Evolutionary conservation across 768 basidiomycete genomes (phyloP), one percentile per base, ranked within the genome.

Genomic region (Candolleomyces aberdarensis): DNA sequence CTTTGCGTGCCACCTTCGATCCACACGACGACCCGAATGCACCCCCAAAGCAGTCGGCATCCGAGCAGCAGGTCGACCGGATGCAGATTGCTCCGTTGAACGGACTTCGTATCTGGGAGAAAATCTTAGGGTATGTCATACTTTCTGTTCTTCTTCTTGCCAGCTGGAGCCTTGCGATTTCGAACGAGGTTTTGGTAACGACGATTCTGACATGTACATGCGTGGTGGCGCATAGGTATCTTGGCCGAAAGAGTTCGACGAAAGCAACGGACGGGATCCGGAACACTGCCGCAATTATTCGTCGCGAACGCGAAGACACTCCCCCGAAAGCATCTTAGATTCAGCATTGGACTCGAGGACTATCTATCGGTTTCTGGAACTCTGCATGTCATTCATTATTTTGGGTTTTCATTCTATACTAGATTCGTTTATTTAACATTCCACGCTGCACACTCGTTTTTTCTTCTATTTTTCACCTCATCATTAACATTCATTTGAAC

Each of bases 81-180:
- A 67, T 69, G 20, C 74, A 73, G 58, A 65, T 80, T 15, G 62
- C 79, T 11, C 79, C 81, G 15, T 65, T 86, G 41, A 83, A 87
- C 65, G 85, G 85, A 6, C 69, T 86, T 58, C 72, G 74, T 19
- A 79, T 86, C 59, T 86, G 85, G 84, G 80, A 83, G 66, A 74
- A 74, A 6, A 66, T 86, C 22, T 64, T 85, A 56, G 75, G 77
- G 83, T 83, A 62, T 64, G 78, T 65, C 0, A 17, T 29, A 17
- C 39, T 29, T 39, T 55, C 56, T 11, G 31, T 64, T 41, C 63
- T 44, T 41, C 32, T 57, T 58, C 47, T 40, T 26, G 26, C 26
- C 20, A 13, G 54, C 44, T 20, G 11, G 29, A 53, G 36, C 17
- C 39, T 40, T 17, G 41, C 31, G 7, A 17, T 8, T 14, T 56